phyloP scores from a whole-genome alignment of 192 early-diverging fungal species.

The Kickxella alabastrina region DNA sequence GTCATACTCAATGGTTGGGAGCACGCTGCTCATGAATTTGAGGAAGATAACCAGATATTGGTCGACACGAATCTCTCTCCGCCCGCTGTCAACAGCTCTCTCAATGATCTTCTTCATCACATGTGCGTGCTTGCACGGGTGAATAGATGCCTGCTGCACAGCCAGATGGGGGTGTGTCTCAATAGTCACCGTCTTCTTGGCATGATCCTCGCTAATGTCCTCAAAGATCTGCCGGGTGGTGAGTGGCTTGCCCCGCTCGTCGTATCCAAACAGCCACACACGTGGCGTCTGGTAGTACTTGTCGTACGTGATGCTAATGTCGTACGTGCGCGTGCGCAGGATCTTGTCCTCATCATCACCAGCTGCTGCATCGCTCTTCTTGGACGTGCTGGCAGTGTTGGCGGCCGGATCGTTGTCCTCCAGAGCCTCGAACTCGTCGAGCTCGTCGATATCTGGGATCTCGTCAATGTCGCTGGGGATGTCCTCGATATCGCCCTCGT shows the following conservation, averaged over 20 bases:
- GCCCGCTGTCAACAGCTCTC: constrained; percentile 55
- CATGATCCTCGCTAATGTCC: constrained; percentile 98
- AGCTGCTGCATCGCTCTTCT: neutral
- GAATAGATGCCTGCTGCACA: constrained; percentile 87
- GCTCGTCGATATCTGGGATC: constrained; percentile 85
- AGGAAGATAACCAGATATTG: constrained; percentile 94
- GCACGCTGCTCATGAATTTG: constrained; percentile 95
- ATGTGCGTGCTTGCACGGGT: constrained; percentile 97
- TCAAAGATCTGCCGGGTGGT: constrained; percentile 91
- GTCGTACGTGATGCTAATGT: constrained; percentile 99
- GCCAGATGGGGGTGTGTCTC: constrained; percentile 91
- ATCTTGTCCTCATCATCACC: constrained; percentile 67
- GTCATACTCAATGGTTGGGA: constrained; percentile 99
- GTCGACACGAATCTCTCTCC: constrained; percentile 76
- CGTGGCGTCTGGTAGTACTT: constrained; percentile 99
- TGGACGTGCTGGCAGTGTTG: neutral
- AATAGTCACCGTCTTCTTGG: constrained; percentile 98
- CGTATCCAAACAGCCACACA: constrained; percentile 96
- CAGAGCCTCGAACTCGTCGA: constrained; percentile 61
- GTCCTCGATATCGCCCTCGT: constrained; percentile 61
- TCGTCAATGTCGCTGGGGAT: constrained; percentile 81
- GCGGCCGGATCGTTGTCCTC: constrained; percentile 78
- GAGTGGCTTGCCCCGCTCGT: constrained; percentile 77
- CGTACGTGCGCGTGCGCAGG: constrained; percentile 89
- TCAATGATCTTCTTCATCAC: constrained; percentile 97